These are phyloP conservation scores for Datisca glomerata DNA, from an alignment of 306 rosid species.

Conservation along the genomic window DNA sequence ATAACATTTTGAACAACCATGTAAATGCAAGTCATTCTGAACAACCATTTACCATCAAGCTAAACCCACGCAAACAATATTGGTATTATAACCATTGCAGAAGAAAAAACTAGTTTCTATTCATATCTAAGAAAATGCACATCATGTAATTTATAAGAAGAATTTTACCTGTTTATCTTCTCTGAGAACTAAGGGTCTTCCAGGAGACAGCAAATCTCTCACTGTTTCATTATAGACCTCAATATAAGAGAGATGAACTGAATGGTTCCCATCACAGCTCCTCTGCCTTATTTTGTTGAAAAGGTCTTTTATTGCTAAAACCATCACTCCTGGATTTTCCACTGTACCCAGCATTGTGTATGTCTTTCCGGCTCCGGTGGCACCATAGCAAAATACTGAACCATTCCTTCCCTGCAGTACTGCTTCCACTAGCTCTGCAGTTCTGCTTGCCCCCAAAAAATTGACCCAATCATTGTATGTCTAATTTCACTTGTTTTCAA, in stretches of 20 bases:
- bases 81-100: too few relatives aligned
- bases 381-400: conserved; percentile 91
- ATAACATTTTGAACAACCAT: conserved; percentile 11
- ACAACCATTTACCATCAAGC: too few relatives aligned
- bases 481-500: too few relatives aligned
- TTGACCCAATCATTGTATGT: too few relatives aligned
- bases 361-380: conserved; percentile 96
- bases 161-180: conserved; percentile 95
- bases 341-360: conserved; percentile 91
- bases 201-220: conserved; percentile 83
- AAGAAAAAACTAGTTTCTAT: too few relatives aligned
- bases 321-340: conserved; percentile 97
- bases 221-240: conserved; percentile 97
- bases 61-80: too few relatives aligned
- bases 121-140: too few relatives aligned
- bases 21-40: conserved; percentile 3
- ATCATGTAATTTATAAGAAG: background rate
- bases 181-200: conserved; percentile 88
- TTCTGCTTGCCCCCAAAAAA: too few relatives aligned
- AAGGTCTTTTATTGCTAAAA: conserved; percentile 90
- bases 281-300: conserved; percentile 74
- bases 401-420: conserved; percentile 97
- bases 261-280: conserved; percentile 84
- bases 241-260: conserved; percentile 79
- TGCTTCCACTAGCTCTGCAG: conserved; percentile 82